Conservation (phyloP, 768 basidiomycete genomes). For the Udeniomyces megalosporus region DNA sequence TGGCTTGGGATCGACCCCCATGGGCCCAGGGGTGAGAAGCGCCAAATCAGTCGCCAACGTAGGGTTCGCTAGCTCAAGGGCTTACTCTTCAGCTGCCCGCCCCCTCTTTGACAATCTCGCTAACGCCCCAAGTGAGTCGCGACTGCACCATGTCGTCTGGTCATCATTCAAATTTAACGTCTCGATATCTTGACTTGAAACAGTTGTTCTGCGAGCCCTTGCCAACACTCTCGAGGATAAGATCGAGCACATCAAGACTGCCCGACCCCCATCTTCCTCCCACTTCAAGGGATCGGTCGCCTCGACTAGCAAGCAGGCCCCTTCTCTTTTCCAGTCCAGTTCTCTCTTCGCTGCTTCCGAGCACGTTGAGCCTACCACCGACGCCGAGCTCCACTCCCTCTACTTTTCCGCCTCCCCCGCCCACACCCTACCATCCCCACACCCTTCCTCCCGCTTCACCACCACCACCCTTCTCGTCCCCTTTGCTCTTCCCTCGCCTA, state of each 20-base stretch:
- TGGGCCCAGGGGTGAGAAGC: neutral
- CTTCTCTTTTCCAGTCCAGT: neutral
- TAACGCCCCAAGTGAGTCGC: constrained; percentile 2
- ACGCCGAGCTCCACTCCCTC: neutral
- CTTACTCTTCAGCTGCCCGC: neutral
- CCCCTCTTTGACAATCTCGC: constrained; percentile 1
- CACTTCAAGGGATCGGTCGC: neutral
- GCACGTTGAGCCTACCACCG: neutral
- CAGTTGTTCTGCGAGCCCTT: neutral
- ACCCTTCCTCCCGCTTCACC: neutral
- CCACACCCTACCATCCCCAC: neutral
- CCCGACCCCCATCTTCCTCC: neutral
- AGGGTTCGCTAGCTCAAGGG: neutral
- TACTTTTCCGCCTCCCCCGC: neutral
- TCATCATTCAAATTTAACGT: too few species aligned
- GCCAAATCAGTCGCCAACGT: neutral
- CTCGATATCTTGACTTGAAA: too few species aligned
- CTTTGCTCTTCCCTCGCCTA: neutral
- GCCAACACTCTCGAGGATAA: neutral
- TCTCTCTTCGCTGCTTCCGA: neutral
- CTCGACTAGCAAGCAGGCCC: neutral
- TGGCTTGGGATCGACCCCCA: neutral
- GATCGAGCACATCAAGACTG: neutral
- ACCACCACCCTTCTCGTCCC: constrained; percentile 1
- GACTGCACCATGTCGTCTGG: neutral